Base-by-base conservation (phyloP, 805 yeast genomes). In the Blastobotrys chiropterorum region DNA sequence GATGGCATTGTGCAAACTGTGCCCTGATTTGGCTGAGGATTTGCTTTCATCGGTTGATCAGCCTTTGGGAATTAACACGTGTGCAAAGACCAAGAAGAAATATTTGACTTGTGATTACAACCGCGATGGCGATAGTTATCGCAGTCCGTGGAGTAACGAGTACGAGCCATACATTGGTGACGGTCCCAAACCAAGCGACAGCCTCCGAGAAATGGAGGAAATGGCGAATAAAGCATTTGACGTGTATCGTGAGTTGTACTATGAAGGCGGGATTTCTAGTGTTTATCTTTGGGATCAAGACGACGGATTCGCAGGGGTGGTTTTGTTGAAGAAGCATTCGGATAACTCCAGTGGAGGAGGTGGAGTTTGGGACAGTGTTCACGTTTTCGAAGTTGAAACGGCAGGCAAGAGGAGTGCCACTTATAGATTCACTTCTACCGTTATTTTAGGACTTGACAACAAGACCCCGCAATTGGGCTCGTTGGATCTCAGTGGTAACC, bases 41-140 rank as follows among this genome's bases (percentile, higher is more conserved):
- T 74, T 92, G 54, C 73, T 92, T 47, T 80, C 95, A 3, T 79
- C 94, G 0, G 90, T 92, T 11, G 99, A 92, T 69, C 83, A 85
- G 48, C 98, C 98, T 21, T 73, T 92, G 59, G 69, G 72, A 40
- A 71, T 79, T 43, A 63, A 71, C 46, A 70, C 71, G 38, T 85
- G 90, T 64, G 59, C 63, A 7, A 68, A 70, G 22, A 65, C 80
- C 13, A 86, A 86, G 8, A 85, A 85, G 68, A 78, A 77, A 53
- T 92, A 76, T 65, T 75, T 92, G 52, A 80, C 90, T 49, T 92
- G 98, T 70, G 99, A 92, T 67, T 92, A 92, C 67, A 92, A 92
- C 69, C 78, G 99, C 59, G 99, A 92, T 64, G 90, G 95, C 5
- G 98, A 92, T 68, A 83, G 90, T 17, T 86, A 78, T 69, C 77